These are phyloP conservation scores for Trichophyton verrucosum DNA, from an alignment of 2,329 filamentous ascomycete genomes.

Conservation along the genomic window DNA sequence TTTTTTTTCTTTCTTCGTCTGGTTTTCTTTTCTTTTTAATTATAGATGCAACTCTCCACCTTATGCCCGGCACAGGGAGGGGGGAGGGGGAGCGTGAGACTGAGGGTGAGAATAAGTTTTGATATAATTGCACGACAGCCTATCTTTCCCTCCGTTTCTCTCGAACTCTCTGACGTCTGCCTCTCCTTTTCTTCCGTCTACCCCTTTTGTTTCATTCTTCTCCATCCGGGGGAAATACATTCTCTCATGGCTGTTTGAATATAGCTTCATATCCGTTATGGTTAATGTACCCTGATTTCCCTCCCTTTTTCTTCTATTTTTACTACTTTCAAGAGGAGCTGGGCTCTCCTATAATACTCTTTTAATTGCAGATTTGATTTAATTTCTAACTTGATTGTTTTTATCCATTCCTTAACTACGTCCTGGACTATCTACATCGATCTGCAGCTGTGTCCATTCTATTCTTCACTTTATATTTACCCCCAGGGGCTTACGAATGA, in stretches of 20 bases:
- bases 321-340: neutral
- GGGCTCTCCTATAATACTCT: conserved; percentile 2
- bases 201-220: neutral
- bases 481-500: neutral
- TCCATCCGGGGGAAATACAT: neutral
- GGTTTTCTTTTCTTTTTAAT: neutral
- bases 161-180: neutral
- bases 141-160: neutral
- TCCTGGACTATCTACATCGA: neutral
- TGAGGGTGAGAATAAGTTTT: neutral
- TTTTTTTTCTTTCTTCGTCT: neutral
- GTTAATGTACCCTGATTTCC: neutral
- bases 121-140: neutral
- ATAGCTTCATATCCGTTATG: neutral
- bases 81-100: neutral
- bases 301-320: neutral
- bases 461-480: neutral
- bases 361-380: neutral
- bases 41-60: neutral
- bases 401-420: neutral
- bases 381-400: neutral
- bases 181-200: neutral
- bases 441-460: neutral
- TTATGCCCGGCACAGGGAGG: neutral
- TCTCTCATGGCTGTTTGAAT: neutral